Percentiles rank a stretch among this genome's conserved stretches.
Evolutionary conservation across 805 yeast genomes (phyloP).

Genomic region (Monosporozyma aerobia): DNA sequence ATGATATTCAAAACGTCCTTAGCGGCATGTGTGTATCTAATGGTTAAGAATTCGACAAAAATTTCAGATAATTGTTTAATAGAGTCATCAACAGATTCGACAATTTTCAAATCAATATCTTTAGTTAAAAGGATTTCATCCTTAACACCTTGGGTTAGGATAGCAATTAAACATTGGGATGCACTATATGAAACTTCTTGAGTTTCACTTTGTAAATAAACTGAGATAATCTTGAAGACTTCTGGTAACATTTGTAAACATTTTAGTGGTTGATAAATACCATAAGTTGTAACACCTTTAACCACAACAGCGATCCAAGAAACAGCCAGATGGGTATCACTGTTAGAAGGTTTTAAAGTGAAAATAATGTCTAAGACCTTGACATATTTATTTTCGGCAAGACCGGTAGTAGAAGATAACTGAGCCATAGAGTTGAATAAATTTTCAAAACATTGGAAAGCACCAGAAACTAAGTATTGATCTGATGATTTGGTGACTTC

Average conservation of each 20-base stretch:
- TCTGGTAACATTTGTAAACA: constrained; percentile 50
- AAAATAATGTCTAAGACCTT: constrained; percentile 62
- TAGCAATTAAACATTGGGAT: constrained; percentile 77
- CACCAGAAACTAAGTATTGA: constrained; percentile 71
- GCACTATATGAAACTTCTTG: constrained; percentile 64
- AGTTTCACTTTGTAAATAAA: constrained; percentile 60
- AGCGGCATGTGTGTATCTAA: constrained; percentile 69
- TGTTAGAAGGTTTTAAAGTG: constrained; percentile 70
- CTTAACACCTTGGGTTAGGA: constrained; percentile 58
- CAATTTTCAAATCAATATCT: constrained; percentile 34
- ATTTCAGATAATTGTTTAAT: constrained; percentile 44
- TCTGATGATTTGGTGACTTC: constrained; percentile 74
- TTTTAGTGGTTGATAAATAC: constrained; percentile 41
- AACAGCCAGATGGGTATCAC: constrained; percentile 80
- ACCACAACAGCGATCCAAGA: constrained; percentile 94
- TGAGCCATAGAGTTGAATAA: constrained; percentile 21
- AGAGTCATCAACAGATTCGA: constrained; percentile 48
- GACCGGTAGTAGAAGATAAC: constrained; percentile 38
- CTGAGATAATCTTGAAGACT: constrained; percentile 46
- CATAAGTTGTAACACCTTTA: constrained; percentile 56
- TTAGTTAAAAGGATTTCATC: constrained; percentile 46
- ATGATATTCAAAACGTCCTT: constrained; percentile 63
- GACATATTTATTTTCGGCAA: constrained; percentile 54
- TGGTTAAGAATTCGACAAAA: constrained; percentile 52
- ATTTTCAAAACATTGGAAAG: constrained; percentile 61